phyloP scores from a whole-genome alignment of 2,329 filamentous ascomycete species.

The Ceratocystis eucalypticola region DNA sequence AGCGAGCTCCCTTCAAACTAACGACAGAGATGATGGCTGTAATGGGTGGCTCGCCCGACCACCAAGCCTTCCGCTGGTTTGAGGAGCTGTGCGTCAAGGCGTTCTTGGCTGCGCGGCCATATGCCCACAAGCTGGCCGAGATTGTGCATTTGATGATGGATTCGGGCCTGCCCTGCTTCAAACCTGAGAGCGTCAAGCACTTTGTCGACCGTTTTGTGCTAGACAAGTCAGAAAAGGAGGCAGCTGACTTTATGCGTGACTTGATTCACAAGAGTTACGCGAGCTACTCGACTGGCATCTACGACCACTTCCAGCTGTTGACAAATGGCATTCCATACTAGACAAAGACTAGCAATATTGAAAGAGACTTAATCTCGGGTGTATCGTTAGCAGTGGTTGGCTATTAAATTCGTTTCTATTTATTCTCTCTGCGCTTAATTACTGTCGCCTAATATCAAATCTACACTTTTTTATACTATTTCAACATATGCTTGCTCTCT shows the following conservation, averaged over 20 bases:
- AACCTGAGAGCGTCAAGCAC: conserved; percentile 83
- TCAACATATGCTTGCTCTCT: background rate
- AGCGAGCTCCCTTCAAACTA: conserved; percentile 95
- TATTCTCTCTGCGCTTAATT: conserved; percentile 3
- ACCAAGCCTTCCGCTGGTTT: conserved; percentile 88
- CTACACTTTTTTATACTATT: background rate
- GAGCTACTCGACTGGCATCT: conserved; percentile 84
- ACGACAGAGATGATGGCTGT: conserved; percentile 98
- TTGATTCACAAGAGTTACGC: conserved; percentile 80
- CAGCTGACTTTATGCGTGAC: conserved; percentile 84
- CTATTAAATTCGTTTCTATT: conserved; percentile 4
- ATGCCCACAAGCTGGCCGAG: conserved; percentile 78
- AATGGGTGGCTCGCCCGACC: conserved; percentile 76
- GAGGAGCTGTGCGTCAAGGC: conserved; percentile 93
- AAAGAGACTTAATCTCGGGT: no score
- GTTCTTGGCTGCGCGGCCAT: conserved; percentile 75
- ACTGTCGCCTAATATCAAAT: background rate
- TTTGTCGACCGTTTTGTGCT: conserved; percentile 87
- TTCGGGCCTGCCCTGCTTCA: conserved; percentile 92
- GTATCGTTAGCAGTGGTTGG: background rate
- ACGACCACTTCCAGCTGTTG: conserved; percentile 94
- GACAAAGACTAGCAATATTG: conserved; percentile 3
- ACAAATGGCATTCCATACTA: conserved; percentile 96
- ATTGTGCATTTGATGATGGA: conserved; percentile 93
- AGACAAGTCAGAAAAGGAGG: conserved; percentile 82